Base-by-base conservation (phyloP, 2,329 filamentous ascomycete species). In the Aciculosporium take region DNA sequence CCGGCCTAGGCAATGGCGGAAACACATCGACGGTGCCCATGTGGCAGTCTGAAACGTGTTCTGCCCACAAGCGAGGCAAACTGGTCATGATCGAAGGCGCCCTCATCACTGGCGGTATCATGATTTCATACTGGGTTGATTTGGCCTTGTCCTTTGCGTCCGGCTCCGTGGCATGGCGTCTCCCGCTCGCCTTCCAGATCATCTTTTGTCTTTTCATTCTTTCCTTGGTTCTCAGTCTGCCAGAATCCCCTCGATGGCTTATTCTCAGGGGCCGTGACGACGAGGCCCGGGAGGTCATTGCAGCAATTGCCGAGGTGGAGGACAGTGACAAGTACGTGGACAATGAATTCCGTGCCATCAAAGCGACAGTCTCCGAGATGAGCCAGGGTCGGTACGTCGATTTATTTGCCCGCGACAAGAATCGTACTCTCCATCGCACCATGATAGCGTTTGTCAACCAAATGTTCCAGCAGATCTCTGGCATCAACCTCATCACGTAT, bases 321-420 rank as follows among this genome's bases (percentile, higher is more conserved):
- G 51, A 54, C 3, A 69, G 74, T 38, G 69, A 74, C n/a, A 70
- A 72, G 2, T 76, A 67, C 54, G 71, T 82, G 34, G 57, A 74
- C 13, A 59, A 62, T 12, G 74, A 80, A 51, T 76, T 72, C 53
- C 62, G 64, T 34, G 70, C 76, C 45, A 81, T 81, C 53, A 72
- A 72, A 48, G 72, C 79, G 40, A 75, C 81, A 1, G 78, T 83
- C n/a, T 60, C 76, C n/a, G 81, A 87, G 53, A 64, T 68, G 40
- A 78, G 76, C 24, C 78, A 81, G 40, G 67, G 73, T 4, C 72
- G 67, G 2, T 80, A 72, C 65, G 53, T 53, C 2, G 65, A 76
- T 40, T 68, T 80, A 58, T 78, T 80, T 51, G 68, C 62, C 10
- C 65, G 72, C 7, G 68, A 70, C 21, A 57, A 69, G 41, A 79